Conservation (phyloP, 805 yeast genomes). For the Hanseniaspora singularis region DNA sequence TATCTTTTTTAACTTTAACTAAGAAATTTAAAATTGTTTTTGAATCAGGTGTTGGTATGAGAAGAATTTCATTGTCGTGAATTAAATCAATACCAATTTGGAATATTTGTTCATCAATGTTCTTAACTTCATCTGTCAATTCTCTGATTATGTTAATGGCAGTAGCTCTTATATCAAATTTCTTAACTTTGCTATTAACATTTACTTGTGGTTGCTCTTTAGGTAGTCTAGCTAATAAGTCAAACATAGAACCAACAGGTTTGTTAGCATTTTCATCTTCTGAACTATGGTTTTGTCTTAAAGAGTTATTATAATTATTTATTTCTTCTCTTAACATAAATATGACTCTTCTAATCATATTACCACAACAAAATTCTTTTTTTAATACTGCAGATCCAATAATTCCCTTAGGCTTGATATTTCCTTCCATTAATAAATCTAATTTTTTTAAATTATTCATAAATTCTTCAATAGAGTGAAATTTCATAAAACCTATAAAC, state of each 20-base stretch:
- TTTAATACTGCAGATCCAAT: slow-evolving; percentile 56
- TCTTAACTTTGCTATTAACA: slow-evolving; percentile 26
- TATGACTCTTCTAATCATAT: slow-evolving; percentile 77
- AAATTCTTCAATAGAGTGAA: slow-evolving; percentile 13
- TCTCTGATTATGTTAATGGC: slow-evolving; percentile 88
- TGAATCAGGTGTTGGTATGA: slow-evolving; percentile 91
- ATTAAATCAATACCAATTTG: slow-evolving; percentile 84
- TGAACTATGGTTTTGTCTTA: slow-evolving; percentile 20
- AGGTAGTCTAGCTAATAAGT: slow-evolving; percentile 12
- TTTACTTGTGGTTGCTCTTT: slow-evolving; percentile 22
- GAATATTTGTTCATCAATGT: slow-evolving; percentile 82
- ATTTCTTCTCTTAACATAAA: slow-evolving; percentile 80
- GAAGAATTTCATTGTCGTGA: slow-evolving; percentile 74
- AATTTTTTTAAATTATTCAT: slow-evolving; percentile 34
- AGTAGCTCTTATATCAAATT: slow-evolving; percentile 59
- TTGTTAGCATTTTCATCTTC: slow-evolving; percentile 20
- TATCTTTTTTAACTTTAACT: slow-evolving; percentile 59
- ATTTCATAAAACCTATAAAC: slow-evolving; percentile 59
- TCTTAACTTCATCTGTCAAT: slow-evolving; percentile 78
- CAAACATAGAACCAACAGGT: slow-evolving; percentile 13
- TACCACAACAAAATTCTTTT: slow-evolving; percentile 77
- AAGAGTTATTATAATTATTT: slow-evolving; percentile 18
- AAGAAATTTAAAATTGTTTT: slow-evolving; percentile 79
- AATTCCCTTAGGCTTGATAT: slow-evolving; percentile 14
- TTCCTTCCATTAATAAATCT: slow-evolving; percentile 47